Evolutionary conservation across 352 stramenopile genomes (phyloP).

Genomic region (Phytophthora sp.): DNA sequence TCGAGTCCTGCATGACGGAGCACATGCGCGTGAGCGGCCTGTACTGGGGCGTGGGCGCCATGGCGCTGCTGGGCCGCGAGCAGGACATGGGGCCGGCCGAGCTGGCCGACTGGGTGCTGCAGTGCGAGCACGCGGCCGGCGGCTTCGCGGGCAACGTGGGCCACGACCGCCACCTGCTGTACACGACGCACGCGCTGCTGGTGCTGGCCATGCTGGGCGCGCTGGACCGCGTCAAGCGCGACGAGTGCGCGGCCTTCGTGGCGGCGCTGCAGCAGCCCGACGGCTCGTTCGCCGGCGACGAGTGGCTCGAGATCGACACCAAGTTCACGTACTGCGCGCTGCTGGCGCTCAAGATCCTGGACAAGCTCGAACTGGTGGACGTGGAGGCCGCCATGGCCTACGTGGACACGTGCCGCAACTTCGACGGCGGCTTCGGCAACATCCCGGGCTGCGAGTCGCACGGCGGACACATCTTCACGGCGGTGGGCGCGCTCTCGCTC

Average conservation of each 20-base stretch:
- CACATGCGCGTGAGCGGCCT: slow-evolving; percentile 98
- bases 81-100: slow-evolving; percentile 81
- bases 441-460: slow-evolving; percentile 97
- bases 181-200: slow-evolving; percentile 98
- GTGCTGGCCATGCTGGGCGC: slow-evolving; percentile 95
- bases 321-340: slow-evolving; percentile 99
- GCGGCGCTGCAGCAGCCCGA: slow-evolving; percentile 94
- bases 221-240: slow-evolving; percentile 80
- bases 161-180: slow-evolving; percentile 98
- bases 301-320: slow-evolving; percentile 98
- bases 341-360: slow-evolving; percentile 94
- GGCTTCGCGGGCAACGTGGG: slow-evolving; percentile 96
- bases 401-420: slow-evolving; percentile 97
- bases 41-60: slow-evolving; percentile 97
- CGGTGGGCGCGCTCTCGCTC: slow-evolving; percentile 95
- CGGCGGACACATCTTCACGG: slow-evolving; percentile 98
- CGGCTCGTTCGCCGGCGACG: slow-evolving; percentile 97
- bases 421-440: slow-evolving; percentile 94
- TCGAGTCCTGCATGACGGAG: slow-evolving; percentile 95
- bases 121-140: slow-evolving; percentile 92
- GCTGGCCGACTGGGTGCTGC: slow-evolving; percentile 96
- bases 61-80: slow-evolving; percentile 93
- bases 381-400: slow-evolving; percentile 92
- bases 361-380: slow-evolving; percentile 86
- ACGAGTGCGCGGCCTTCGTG: slow-evolving; percentile 88